Conservation (phyloP, 2,329 filamentous ascomycete species). For the Chaetothyriales sp. region DNA sequence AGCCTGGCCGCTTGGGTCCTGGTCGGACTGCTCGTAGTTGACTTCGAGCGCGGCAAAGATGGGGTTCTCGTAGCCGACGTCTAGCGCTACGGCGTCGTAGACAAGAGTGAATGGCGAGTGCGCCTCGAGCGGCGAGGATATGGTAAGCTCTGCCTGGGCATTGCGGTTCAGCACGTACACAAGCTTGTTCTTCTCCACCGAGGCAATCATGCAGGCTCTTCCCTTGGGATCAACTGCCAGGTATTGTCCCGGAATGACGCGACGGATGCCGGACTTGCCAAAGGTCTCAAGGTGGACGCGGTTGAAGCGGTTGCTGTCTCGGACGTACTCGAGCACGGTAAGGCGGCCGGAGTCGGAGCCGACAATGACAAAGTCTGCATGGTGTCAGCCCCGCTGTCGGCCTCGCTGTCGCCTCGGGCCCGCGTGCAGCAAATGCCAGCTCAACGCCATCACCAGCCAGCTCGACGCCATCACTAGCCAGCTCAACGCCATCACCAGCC, state of each 20-base stretch:
- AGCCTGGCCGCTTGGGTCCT: slow-evolving; percentile 75
- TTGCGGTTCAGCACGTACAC: slow-evolving; percentile 97
- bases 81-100: slow-evolving; percentile 72
- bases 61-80: slow-evolving; percentile 94
- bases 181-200: slow-evolving; percentile 97
- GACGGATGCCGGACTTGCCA: slow-evolving; percentile 86
- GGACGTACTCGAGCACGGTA: slow-evolving; percentile 81
- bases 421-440: not conserved
- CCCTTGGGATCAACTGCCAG: slow-evolving; percentile 92
- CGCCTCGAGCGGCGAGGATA: slow-evolving; percentile 91
- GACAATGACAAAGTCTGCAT: slow-evolving; percentile 81
- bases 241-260: slow-evolving; percentile 91
- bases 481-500: not conserved
- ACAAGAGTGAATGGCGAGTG: slow-evolving; percentile 87
- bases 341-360: slow-evolving; percentile 93
- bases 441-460: not conserved
- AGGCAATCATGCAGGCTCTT: slow-evolving; percentile 84
- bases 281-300: slow-evolving; percentile 93
- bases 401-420: not conserved
- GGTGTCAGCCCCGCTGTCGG: slow-evolving; percentile 7
- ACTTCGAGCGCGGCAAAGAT: slow-evolving; percentile 91
- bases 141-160: slow-evolving; percentile 84
- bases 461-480: slow-evolving; percentile 1
- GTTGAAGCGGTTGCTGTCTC: slow-evolving; percentile 72
- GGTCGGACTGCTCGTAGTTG: slow-evolving; percentile 81